Evolutionary conservation across 2,329 filamentous ascomycete species (phyloP).

Genomic region (Apiospora malaysiana): DNA sequence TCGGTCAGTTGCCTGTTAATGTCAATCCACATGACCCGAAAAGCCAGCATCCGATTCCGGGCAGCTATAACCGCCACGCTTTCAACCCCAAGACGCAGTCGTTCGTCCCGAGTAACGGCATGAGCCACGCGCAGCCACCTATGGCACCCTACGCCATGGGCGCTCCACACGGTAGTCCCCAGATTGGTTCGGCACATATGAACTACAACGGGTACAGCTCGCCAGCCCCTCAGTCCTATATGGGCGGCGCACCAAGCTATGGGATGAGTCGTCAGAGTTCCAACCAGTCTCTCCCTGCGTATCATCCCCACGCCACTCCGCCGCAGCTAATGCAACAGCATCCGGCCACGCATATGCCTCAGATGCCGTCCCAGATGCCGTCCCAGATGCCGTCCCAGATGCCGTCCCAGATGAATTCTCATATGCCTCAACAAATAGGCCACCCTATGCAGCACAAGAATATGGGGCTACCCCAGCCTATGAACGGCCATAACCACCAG

Average conservation of each 20-base stretch:
- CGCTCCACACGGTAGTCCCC: slow-evolving; percentile 58
- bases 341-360: slow-evolving; percentile 50
- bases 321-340: slow-evolving; percentile 46
- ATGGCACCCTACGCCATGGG: slow-evolving; percentile 55
- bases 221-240: slow-evolving; percentile 52
- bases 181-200: slow-evolving; percentile 57
- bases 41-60: slow-evolving; percentile 81
- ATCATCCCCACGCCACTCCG: slow-evolving; percentile 46
- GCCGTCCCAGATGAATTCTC: slow-evolving; percentile 34
- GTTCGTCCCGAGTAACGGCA: slow-evolving; percentile 74
- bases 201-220: slow-evolving; percentile 56
- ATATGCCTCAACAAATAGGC: slow-evolving; percentile 30
- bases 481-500: slow-evolving; percentile 19
- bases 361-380: slow-evolving; percentile 43
- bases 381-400: slow-evolving; percentile 38
- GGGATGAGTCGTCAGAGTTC: slow-evolving; percentile 63
- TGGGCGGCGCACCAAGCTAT: slow-evolving; percentile 50
- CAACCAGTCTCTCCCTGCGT: slow-evolving; percentile 58
- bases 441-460: slow-evolving; percentile 52
- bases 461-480: slow-evolving; percentile 31
- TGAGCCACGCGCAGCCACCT: slow-evolving; percentile 54
- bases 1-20: slow-evolving; percentile 77
- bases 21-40: slow-evolving; percentile 74
- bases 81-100: slow-evolving; percentile 96
- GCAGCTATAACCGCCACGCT: slow-evolving; percentile 80